These are phyloP conservation scores for Gastrolobium bilobum DNA, from an alignment of 306 rosid species.

Conservation along the genomic window DNA sequence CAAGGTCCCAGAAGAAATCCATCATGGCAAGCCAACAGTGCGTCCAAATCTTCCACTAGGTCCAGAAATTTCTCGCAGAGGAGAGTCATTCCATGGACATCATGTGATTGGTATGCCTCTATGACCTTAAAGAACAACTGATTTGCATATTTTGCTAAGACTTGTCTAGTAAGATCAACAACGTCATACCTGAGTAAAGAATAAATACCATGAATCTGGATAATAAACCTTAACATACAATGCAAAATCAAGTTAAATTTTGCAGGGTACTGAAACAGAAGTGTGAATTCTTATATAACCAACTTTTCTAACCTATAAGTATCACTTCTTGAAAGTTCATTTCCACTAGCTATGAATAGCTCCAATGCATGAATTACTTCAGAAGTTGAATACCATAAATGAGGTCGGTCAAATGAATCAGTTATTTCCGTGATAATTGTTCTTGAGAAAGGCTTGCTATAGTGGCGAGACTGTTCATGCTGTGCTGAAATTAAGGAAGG, in stretches of 20 bases:
- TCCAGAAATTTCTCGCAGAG: conserved; percentile 70
- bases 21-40: conserved; percentile 80
- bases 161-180: conserved; percentile 90
- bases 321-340: conserved; percentile 64
- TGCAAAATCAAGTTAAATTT: neutral
- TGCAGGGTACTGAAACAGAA: neutral
- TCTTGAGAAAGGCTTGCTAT: conserved; percentile 50
- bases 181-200: conserved; percentile 77
- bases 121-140: conserved; percentile 69
- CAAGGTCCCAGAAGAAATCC: conserved; percentile 95
- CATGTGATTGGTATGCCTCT: conserved; percentile 67
- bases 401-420: conserved; percentile 79
- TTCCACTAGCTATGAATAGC: conserved; percentile 75
- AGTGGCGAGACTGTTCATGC: conserved; percentile 34
- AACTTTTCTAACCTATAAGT: conserved; percentile 66
- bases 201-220: conserved; percentile 25
- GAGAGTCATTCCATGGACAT: conserved; percentile 51
- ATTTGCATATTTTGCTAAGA: conserved; percentile 81
- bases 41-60: conserved; percentile 79
- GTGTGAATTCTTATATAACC: conserved; percentile 3
- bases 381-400: conserved; percentile 89
- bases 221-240: conserved; percentile 16
- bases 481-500: conserved; percentile 70
- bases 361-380: conserved; percentile 78
- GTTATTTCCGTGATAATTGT: conserved; percentile 51